These are phyloP conservation scores for Pestalotiopsis sp. DNA, from an alignment of 2,329 filamentous ascomycete genomes.

Conservation along the genomic window DNA sequence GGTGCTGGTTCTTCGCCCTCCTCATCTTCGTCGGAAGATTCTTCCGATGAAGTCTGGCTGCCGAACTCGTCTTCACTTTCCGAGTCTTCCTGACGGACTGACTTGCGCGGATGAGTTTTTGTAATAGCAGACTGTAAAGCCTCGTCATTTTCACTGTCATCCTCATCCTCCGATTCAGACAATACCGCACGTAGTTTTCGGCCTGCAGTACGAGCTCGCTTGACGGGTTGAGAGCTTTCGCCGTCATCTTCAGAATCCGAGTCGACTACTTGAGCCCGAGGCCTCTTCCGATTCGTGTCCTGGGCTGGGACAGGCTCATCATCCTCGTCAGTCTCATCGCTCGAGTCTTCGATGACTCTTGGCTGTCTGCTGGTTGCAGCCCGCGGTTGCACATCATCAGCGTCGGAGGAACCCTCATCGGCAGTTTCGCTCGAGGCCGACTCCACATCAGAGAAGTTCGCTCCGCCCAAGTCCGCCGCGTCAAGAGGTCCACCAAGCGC, in stretches of 20 bases:
- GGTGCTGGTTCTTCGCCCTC: constrained; percentile 15
- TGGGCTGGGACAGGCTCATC: constrained; percentile 13
- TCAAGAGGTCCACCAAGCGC: constrained; percentile 17
- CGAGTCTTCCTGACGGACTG: background rate
- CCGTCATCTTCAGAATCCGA: constrained; percentile 29
- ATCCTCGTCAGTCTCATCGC: constrained; percentile 18
- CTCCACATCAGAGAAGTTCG: constrained; percentile 24
- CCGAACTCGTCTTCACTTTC: constrained; percentile 21
- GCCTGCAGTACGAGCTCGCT: constrained; percentile 18
- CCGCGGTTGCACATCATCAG: background rate
- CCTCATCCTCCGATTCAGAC: constrained; percentile 25
- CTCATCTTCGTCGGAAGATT: constrained; percentile 16
- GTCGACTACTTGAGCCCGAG: background rate
- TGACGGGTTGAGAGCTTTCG: constrained; percentile 11
- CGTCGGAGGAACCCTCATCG: background rate
- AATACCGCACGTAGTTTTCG: constrained; percentile 21
- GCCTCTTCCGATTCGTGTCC: background rate
- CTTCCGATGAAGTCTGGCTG: constrained; percentile 17
- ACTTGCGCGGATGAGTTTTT: background rate
- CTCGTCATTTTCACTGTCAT: constrained; percentile 6
- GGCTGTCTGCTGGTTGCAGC: background rate
- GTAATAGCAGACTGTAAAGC: background rate
- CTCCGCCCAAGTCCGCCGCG: constrained; percentile 5
- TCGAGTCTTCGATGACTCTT: constrained; percentile 13
- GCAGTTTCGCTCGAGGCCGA: constrained; percentile 19